Conservation (phyloP, 208 protist species). For the Crithidia expoeki region DNA sequence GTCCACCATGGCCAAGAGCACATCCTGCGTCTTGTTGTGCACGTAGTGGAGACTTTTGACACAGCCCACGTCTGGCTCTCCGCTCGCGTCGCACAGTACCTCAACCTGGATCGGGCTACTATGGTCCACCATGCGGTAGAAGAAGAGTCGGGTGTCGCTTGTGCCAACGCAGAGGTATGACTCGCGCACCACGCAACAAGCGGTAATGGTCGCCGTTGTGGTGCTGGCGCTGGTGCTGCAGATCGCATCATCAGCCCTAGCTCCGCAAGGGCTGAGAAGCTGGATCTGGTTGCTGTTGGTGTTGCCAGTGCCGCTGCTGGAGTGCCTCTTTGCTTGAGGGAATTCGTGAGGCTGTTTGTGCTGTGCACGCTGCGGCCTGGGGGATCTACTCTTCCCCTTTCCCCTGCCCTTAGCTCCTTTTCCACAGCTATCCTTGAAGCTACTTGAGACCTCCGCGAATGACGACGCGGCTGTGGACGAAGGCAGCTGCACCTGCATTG, state of each 20-base stretch:
- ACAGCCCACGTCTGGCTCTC: slow-evolving; percentile 56
- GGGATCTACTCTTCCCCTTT: background rate
- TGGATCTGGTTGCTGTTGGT: background rate
- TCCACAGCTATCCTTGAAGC: no score
- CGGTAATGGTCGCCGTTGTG: slow-evolving; percentile 64
- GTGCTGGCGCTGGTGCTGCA: background rate
- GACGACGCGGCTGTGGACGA: background rate
- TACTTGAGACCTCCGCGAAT: background rate
- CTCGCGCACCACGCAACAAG: slow-evolving; percentile 84
- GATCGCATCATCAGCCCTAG: background rate
- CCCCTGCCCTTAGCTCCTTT: background rate
- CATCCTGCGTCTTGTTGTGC: slow-evolving; percentile 73
- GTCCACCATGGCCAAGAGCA: slow-evolving; percentile 72
- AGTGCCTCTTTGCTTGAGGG: no score
- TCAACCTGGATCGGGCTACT: slow-evolving; percentile 60
- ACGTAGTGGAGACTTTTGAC: slow-evolving; percentile 74
- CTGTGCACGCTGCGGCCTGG: no score
- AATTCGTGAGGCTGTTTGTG: no score
- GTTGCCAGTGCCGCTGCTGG: background rate
- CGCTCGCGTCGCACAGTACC: slow-evolving; percentile 39
- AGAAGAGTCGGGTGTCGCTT: slow-evolving; percentile 68
- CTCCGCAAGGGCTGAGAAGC: background rate
- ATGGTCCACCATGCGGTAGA: slow-evolving; percentile 75
- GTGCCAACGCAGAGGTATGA: slow-evolving; percentile 82
- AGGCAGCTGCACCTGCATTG: slow-evolving; percentile 65